Evolutionary conservation across 208 protist species (phyloP).

Genomic region (Leishmania tropica): DNA sequence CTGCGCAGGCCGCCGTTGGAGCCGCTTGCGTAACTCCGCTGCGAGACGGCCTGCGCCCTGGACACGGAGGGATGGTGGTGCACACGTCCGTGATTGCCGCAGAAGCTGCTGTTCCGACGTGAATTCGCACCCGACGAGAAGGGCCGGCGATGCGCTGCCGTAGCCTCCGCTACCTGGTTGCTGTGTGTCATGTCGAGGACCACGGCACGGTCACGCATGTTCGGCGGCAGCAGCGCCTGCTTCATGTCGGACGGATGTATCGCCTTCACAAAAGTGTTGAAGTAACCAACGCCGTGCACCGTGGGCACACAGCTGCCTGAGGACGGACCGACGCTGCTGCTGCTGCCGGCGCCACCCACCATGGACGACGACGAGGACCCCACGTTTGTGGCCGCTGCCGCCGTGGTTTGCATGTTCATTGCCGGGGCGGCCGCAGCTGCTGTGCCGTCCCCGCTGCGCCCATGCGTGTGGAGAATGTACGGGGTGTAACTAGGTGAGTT

Average conservation of each 20-base stretch:
- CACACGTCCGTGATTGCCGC: too few species aligned
- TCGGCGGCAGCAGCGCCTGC: constrained; percentile 18
- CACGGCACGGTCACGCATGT: constrained; percentile 12
- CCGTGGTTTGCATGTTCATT: background rate
- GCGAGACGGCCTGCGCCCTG: background rate
- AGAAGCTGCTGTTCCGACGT: background rate
- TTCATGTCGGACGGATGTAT: background rate
- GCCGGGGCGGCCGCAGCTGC: background rate
- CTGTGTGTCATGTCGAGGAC: background rate
- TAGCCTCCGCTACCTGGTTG: background rate
- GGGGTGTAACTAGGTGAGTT: constrained; percentile 4
- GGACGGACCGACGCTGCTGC: constrained; percentile 10
- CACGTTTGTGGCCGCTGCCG: background rate
- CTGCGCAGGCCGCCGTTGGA: background rate
- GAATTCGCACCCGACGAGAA: background rate
- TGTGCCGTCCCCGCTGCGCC: constrained; percentile 2
- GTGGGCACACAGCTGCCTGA: constrained; percentile 5
- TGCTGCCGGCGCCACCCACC: constrained; percentile 8
- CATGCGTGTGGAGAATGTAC: constrained; percentile 8
- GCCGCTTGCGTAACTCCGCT: background rate
- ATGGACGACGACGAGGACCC: constrained; percentile 19
- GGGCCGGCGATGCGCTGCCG: background rate
- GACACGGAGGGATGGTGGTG: background rate
- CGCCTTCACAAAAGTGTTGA: constrained; percentile 21
- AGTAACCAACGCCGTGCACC: background rate